Percentiles rank a stretch among this genome's conserved stretches.
These are phyloP conservation scores for Globisporangium acanthophoron DNA, from an alignment of 352 stramenopile species.

Conservation along the genomic window DNA sequence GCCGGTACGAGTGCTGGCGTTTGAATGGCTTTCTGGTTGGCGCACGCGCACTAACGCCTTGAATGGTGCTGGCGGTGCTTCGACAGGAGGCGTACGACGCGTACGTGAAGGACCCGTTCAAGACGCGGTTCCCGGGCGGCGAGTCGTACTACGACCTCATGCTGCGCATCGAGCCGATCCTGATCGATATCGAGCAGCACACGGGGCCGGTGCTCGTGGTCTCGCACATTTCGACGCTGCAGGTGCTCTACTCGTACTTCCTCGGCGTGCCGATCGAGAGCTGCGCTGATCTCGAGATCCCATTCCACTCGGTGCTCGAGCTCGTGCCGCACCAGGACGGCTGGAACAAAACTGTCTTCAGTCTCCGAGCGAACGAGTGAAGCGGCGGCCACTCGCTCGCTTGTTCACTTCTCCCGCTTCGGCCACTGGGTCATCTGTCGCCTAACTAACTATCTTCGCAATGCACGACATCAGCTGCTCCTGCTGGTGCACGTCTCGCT, in stretches of 20 bases:
- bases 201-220: conserved; percentile 83
- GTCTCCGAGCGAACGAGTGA: conserved; percentile 38
- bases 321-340: conserved; percentile 73
- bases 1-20: conserved; percentile 22
- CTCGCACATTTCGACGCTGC: conserved; percentile 80
- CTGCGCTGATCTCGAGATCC: conserved; percentile 73
- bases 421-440: too few relatives aligned
- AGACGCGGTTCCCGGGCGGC: conserved; percentile 82
- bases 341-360: conserved; percentile 85
- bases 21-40: background rate
- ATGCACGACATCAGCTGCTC: background rate
- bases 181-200: conserved; percentile 91
- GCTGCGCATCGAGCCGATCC: conserved; percentile 85
- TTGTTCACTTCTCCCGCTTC: background rate
- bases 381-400: background rate
- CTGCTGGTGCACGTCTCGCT: background rate
- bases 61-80: background rate
- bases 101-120: conserved; percentile 69
- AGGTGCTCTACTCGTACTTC: conserved; percentile 88
- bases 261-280: conserved; percentile 73
- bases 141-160: conserved; percentile 95
- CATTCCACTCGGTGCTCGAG: conserved; percentile 81
- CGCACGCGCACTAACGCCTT: background rate
- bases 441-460: conserved; percentile 1
- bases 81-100: conserved; percentile 56